These are phyloP conservation scores for Aspergillus piperis DNA, from an alignment of 2,329 filamentous ascomycete species.

Conservation along the genomic window DNA sequence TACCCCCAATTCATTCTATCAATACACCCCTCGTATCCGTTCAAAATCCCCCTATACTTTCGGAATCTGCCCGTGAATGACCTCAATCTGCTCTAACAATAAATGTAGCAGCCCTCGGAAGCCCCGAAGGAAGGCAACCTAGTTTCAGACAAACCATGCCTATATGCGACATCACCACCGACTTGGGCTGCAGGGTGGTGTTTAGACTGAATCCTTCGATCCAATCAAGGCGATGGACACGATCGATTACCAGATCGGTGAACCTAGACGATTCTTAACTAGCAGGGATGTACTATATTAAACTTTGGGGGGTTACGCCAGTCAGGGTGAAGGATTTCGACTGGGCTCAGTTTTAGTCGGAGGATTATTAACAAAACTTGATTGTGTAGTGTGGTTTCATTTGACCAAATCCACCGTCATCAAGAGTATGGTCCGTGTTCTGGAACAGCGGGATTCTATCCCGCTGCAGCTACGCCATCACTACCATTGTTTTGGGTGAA, in stretches of 20 bases:
- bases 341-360: not conserved
- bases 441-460: constrained; percentile 3
- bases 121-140: not conserved
- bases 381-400: constrained; percentile 1
- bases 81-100: not conserved
- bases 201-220: not conserved
- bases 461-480: not conserved
- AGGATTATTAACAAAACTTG: not conserved
- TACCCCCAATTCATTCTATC: not conserved
- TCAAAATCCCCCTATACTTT: not conserved
- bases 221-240: not conserved
- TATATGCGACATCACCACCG: not conserved
- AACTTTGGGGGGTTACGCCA: not conserved
- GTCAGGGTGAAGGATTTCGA: not conserved
- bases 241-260: not conserved
- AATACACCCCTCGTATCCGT: not conserved
- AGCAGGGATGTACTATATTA: constrained; percentile 3
- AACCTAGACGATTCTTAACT: not conserved
- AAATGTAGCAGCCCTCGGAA: not conserved
- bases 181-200: not conserved
- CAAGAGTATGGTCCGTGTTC: constrained; percentile 5
- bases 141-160: not conserved
- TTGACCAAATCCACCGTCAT: not conserved
- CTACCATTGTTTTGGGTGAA: too few species aligned
- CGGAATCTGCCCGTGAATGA: not conserved